These are phyloP conservation scores for Mycena maculata DNA, from an alignment of 768 basidiomycete species.

Conservation along the genomic window DNA sequence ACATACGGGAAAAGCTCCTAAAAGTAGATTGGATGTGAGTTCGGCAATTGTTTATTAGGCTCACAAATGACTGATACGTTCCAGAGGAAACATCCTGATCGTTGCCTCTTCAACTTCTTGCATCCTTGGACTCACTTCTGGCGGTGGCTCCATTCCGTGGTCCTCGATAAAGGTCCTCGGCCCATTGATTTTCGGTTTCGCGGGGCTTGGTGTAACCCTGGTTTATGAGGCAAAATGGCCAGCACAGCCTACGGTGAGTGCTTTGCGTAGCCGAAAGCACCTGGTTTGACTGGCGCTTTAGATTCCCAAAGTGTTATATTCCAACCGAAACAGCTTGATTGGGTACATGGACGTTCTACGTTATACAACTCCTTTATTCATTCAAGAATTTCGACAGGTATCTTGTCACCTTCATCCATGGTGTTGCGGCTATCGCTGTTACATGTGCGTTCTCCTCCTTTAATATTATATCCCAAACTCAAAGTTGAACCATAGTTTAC, in stretches of 20 bases:
- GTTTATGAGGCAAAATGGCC: constrained; percentile 5
- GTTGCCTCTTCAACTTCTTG: constrained; percentile 42
- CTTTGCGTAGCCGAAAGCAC: background rate
- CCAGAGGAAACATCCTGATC: constrained; percentile 49
- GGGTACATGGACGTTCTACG: background rate
- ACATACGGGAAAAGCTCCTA: background rate
- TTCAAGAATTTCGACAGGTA: background rate
- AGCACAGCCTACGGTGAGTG: constrained; percentile 1
- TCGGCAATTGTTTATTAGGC: constrained; percentile 2
- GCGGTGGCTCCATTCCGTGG: constrained; percentile 55
- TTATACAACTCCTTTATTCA: background rate
- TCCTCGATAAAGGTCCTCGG: constrained; percentile 49
- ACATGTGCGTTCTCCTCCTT: background rate
- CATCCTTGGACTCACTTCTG: constrained; percentile 52
- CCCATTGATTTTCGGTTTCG: constrained; percentile 54
- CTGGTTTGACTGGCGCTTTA: no score
- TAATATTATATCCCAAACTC: background rate
- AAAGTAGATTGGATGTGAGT: constrained; percentile 19
- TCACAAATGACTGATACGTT: constrained; percentile 40
- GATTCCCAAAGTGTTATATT: background rate
- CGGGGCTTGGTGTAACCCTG: background rate
- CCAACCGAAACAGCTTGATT: background rate
- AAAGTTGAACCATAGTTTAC: constrained; percentile 1
- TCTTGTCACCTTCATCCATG: background rate
- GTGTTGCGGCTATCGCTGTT: background rate